A percentile compares a stretch with the other conserved stretches of the same genome.
Evolutionary conservation across 2,329 filamentous ascomycete genomes (phyloP).

Genomic region (Clathrospora elynae): DNA sequence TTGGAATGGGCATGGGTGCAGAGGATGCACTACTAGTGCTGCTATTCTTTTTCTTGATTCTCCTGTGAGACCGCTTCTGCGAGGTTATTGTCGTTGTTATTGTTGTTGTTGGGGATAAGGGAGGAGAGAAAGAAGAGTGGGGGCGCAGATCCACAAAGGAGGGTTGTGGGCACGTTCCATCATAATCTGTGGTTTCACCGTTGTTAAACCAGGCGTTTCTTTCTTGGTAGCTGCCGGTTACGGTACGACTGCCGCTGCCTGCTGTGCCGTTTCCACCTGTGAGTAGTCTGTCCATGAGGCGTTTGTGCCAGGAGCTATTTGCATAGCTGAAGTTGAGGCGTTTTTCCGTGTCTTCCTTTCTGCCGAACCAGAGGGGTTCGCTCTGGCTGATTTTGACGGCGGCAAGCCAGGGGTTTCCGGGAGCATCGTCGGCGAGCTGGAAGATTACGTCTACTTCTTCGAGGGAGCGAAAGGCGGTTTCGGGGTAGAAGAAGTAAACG

Average conservation of each 20-base stretch:
- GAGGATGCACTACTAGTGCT: slow-evolving; percentile 9
- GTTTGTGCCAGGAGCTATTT: slow-evolving; percentile 35
- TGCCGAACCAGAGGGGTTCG: slow-evolving; percentile 63
- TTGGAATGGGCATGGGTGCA: no score
- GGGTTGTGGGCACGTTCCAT: slow-evolving; percentile 9
- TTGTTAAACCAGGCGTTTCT: slow-evolving; percentile 2
- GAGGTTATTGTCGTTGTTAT: slow-evolving; percentile 14
- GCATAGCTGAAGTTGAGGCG: slow-evolving; percentile 56
- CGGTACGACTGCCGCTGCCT: slow-evolving; percentile 20
- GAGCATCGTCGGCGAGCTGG: slow-evolving; percentile 55
- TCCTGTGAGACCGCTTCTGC: slow-evolving; percentile 1
- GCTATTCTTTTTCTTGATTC: slow-evolving; percentile 13
- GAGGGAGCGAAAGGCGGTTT: slow-evolving; percentile 60
- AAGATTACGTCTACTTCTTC: slow-evolving; percentile 75
- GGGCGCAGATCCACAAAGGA: slow-evolving; percentile 17
- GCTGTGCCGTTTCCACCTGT: no score
- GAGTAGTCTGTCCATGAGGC: slow-evolving; percentile 19
- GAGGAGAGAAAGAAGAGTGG: not conserved
- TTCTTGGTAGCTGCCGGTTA: slow-evolving; percentile 17
- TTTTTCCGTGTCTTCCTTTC: slow-evolving; percentile 55
- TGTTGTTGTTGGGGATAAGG: slow-evolving; percentile 9
- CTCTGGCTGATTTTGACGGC: slow-evolving; percentile 56
- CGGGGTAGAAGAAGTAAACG: slow-evolving; percentile 65
- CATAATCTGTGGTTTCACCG: slow-evolving; percentile 3
- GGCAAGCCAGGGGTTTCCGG: slow-evolving; percentile 53